Percentiles rank a stretch among this genome's conserved stretches.
Conservation (phyloP, 805 yeast genomes). For the Jamesozyma gamospora region DNA sequence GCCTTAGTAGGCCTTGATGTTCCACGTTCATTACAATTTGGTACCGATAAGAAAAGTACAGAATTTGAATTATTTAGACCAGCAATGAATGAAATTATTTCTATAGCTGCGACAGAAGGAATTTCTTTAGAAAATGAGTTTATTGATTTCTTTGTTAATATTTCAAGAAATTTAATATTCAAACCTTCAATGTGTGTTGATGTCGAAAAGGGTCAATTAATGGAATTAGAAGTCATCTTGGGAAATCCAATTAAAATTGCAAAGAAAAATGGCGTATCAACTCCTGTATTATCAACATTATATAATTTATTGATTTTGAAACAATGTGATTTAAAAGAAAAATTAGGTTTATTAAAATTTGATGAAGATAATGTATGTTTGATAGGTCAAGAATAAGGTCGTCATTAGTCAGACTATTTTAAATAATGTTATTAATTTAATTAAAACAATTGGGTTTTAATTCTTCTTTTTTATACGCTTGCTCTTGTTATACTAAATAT, state of each 20-base stretch:
- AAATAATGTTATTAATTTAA: too few species aligned
- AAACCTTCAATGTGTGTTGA: conserved; percentile 68
- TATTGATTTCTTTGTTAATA: conserved; percentile 40
- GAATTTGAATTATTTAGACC: conserved; percentile 33
- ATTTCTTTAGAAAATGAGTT: conserved; percentile 38
- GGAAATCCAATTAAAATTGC: conserved; percentile 56
- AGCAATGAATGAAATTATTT: conserved; percentile 54
- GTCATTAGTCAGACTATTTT: too few species aligned
- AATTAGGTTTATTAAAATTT: conserved; percentile 33
- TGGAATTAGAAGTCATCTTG: conserved; percentile 60
- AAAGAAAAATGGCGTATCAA: conserved; percentile 33
- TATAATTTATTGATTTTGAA: conserved; percentile 50
- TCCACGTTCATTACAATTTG: conserved; percentile 39
- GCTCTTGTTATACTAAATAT: too few species aligned
- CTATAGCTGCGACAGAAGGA: conserved; percentile 55
- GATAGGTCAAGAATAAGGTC: neutral
- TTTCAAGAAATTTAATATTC: conserved; percentile 44
- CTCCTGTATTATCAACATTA: conserved; percentile 52
- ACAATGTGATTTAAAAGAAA: conserved; percentile 55
- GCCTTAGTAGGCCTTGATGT: conserved; percentile 49
- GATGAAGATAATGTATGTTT: conserved; percentile 9
- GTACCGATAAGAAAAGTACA: conserved; percentile 31
- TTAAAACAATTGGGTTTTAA: too few species aligned
- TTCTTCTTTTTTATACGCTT: too few species aligned
- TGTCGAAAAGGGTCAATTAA: conserved; percentile 46